These are phyloP conservation scores for Trichoderma asperellum DNA, from an alignment of 2,329 filamentous ascomycete genomes.

Conservation along the genomic window DNA sequence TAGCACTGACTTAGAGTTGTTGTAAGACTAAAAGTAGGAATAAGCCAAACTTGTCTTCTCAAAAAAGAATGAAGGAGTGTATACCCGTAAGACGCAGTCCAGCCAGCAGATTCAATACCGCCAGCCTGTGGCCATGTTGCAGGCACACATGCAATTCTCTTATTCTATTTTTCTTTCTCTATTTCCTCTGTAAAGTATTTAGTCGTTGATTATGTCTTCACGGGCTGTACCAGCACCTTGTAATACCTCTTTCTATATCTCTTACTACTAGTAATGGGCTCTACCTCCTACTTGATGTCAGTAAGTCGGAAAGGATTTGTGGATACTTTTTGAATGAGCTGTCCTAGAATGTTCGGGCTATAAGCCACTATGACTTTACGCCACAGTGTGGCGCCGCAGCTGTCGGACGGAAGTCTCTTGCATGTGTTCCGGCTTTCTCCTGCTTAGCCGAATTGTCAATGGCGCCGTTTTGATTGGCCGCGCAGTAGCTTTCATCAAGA, in stretches of 20 bases:
- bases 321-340: too few species aligned
- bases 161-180: slow-evolving; percentile 13
- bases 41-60: background rate
- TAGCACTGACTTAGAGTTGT: slow-evolving; percentile 34
- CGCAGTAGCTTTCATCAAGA: slow-evolving; percentile 30
- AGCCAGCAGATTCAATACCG: slow-evolving; percentile 36
- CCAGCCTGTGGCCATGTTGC: slow-evolving; percentile 41
- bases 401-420: too few species aligned
- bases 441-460: slow-evolving; percentile 32
- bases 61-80: background rate
- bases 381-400: background rate
- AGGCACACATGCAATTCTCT: slow-evolving; percentile 27
- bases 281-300: too few species aligned
- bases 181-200: slow-evolving; percentile 40
- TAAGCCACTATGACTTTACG: background rate
- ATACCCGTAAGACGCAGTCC: slow-evolving; percentile 38
- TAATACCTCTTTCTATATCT: too few species aligned
- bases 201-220: slow-evolving; percentile 34
- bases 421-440: background rate
- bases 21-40: slow-evolving; percentile 30
- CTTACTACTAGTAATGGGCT: too few species aligned
- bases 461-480: slow-evolving; percentile 35
- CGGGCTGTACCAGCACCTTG: too few species aligned
- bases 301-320: too few species aligned
- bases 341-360: too few species aligned